These are phyloP conservation scores for Candida xiaguanensis DNA, from an alignment of 805 yeast genomes.

Conservation along the genomic window DNA sequence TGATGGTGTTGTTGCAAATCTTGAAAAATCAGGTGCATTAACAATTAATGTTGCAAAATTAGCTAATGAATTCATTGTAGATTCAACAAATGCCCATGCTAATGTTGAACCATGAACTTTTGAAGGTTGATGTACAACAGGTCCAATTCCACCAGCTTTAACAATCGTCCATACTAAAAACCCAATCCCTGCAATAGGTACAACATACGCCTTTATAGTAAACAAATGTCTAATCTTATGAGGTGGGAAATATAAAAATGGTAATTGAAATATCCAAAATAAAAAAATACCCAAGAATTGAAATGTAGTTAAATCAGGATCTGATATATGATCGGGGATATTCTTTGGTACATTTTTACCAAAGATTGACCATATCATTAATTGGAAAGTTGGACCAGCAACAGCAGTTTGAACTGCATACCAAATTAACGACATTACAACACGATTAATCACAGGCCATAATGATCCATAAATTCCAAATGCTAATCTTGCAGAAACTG, in stretches of 20 bases:
- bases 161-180: conserved; percentile 81
- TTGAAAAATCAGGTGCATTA: conserved; percentile 86
- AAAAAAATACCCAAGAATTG: conserved; percentile 73
- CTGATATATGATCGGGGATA: conserved; percentile 59
- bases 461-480: conserved; percentile 85
- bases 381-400: conserved; percentile 75
- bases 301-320: conserved; percentile 65
- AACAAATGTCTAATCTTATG: conserved; percentile 80
- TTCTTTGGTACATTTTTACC: conserved; percentile 59
- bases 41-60: conserved; percentile 84
- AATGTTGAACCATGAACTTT: conserved; percentile 54
- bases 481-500: conserved; percentile 74
- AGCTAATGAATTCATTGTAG: conserved; percentile 77
- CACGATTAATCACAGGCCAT: conserved; percentile 88
- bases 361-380: conserved; percentile 74
- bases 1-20: conserved; percentile 59
- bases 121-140: conserved; percentile 53
- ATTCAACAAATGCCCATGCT: conserved; percentile 79
- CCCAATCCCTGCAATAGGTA: conserved; percentile 80
- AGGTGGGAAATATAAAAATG: conserved; percentile 78
- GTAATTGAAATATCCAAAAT: conserved; percentile 77
- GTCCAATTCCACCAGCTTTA: conserved; percentile 78
- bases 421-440: conserved; percentile 86
- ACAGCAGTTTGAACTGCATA: conserved; percentile 82
- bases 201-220: conserved; percentile 72